Evolutionary conservation across 2,329 filamentous ascomycete species (phyloP).

Genomic region (Nannizziopsis barbatae): DNA sequence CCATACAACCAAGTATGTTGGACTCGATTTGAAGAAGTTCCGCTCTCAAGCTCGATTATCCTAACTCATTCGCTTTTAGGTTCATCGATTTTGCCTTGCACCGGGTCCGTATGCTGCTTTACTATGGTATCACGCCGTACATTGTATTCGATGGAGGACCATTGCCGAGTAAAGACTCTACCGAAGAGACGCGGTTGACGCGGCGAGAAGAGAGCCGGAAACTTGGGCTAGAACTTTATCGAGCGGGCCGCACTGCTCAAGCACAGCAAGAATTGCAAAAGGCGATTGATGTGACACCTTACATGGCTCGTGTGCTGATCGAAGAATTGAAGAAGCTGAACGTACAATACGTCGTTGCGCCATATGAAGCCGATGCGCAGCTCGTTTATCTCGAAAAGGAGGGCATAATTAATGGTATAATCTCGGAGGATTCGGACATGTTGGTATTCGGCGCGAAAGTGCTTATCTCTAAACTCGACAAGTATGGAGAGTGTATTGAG

Average conservation of each 20-base stretch:
- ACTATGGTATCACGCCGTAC: conserved; percentile 90
- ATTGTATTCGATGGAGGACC: conserved; percentile 93
- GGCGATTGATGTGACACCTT: conserved; percentile 85
- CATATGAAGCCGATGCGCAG: conserved; percentile 96
- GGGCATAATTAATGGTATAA: conserved; percentile 72
- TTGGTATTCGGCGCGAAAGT: conserved; percentile 88
- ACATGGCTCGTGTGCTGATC: conserved; percentile 87
- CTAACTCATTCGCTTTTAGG: conserved; percentile 36
- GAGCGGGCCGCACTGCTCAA: conserved; percentile 66
- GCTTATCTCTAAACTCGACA: conserved; percentile 84
- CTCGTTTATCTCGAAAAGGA: conserved; percentile 83
- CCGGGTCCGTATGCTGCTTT: conserved; percentile 83
- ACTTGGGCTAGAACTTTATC: conserved; percentile 65
- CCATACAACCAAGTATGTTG: conserved; percentile 68
- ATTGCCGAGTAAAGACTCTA: conserved; percentile 82
- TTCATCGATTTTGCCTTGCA: conserved; percentile 85
- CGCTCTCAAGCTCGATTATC: background rate
- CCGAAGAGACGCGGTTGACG: conserved; percentile 65
- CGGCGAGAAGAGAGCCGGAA: conserved; percentile 66
- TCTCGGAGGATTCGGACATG: conserved; percentile 94
- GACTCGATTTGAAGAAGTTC: background rate
- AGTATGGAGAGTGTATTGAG: conserved; percentile 86
- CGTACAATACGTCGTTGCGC: conserved; percentile 82
- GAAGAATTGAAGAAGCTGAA: conserved; percentile 74
- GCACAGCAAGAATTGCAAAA: conserved; percentile 86